Base-by-base conservation (phyloP, 306 rosid species). In the Myrica gale region DNA sequence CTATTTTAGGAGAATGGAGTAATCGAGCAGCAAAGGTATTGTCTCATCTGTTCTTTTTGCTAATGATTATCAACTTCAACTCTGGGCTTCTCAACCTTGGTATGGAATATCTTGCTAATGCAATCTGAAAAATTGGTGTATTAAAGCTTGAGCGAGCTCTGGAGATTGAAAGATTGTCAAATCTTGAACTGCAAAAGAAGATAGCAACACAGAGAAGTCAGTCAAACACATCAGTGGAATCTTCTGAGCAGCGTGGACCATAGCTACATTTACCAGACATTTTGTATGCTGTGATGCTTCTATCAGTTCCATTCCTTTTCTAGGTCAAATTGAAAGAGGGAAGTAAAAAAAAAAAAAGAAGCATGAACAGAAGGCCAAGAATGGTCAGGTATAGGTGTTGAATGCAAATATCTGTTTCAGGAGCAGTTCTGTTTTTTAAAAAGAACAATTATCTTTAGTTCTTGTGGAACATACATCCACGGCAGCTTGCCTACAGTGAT, bases 1-100 rank as follows among this genome's bases (percentile, higher is more conserved):
- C 98, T 60, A 96, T 96, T 78, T 83, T 96, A 77, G 97, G 93
- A 73, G 99, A 96, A 82, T 96, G 99, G 98, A 92, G 99, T 84
- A 85, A 92, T 46, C 85, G 96, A 39, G 97, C 99, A 19, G 98
- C 99, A n/a, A 96, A 92, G 98, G 99, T 96, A 89, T 74, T 68
- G 55, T 73, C 37, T 39, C 55, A 9, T 46, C 56, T 48, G 9
- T 81, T 26, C 43, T 6, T 48, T 69, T 39, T 3, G 57, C 57
- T 60, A 62, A 11, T 6, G 3, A 73, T 48, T 72, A 47, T 37
- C 74, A 19, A 48, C 9, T 75, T 55, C 9, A 44, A 39, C 41
- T 77, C 61, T 47, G 50, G 50, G 72, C 20, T 60, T 65, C 65
- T 72, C 52, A 53, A 58, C 45, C 13, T 26, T 68, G 72, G 68